Evolutionary conservation across 2,329 filamentous ascomycete genomes (phyloP).

Genomic region (Beauveria brongniartii): DNA sequence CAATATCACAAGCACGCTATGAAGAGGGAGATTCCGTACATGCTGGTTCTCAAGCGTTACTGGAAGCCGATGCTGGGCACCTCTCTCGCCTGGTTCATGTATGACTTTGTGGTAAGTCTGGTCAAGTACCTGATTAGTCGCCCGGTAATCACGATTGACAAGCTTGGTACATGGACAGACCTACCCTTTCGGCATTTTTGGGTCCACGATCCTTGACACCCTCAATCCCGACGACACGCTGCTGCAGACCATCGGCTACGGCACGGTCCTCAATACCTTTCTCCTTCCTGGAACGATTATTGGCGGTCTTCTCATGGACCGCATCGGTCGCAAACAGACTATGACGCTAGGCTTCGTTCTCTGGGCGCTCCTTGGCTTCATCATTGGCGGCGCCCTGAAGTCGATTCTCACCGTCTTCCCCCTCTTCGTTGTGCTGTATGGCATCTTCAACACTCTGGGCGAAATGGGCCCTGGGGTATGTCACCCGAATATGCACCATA

Average conservation of each 20-base stretch:
- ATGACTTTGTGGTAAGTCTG: conserved; percentile 18
- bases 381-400: conserved; percentile 40
- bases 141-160: no score
- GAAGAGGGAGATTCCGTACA: conserved; percentile 19
- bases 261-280: conserved; percentile 18
- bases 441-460: conserved; percentile 32
- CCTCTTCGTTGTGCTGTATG: conserved; percentile 43
- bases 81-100: conserved; percentile 42
- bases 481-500: conserved; percentile 14
- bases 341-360: conserved; percentile 19
- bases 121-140: no score
- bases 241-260: conserved; percentile 17
- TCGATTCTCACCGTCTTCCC: conserved; percentile 37
- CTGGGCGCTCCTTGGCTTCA: conserved; percentile 34
- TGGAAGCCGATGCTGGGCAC: conserved; percentile 44
- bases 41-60: conserved; percentile 19
- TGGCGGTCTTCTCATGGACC: conserved; percentile 31
- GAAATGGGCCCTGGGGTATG: conserved; percentile 31
- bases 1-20: conserved; percentile 22
- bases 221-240: conserved; percentile 16
- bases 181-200: conserved; percentile 19
- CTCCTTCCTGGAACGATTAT: conserved; percentile 23
- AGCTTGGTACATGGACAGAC: conserved; percentile 10
- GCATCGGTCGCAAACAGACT: conserved; percentile 26
- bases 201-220: conserved; percentile 18